phyloP scores from a whole-genome alignment of 371 early-diverging fungal genomes.

The Enterocytospora artemiae region DNA sequence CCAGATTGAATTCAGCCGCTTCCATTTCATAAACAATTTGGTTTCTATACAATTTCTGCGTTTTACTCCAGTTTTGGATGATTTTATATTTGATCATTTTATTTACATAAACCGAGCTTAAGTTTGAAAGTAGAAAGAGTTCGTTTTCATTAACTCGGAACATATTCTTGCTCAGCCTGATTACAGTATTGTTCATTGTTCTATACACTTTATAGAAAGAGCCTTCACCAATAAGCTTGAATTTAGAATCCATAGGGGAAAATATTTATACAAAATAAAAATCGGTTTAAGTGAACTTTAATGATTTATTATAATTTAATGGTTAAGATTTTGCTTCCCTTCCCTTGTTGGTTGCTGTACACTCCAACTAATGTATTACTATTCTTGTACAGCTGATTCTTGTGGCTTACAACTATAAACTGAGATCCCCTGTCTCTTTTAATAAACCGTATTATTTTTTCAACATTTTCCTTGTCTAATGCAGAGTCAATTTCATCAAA shows the following conservation, averaged over 20 bases:
- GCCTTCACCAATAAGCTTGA: conserved; percentile 3
- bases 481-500: conserved; percentile 98
- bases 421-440: conserved; percentile 62
- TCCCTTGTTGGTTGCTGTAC: conserved; percentile 59
- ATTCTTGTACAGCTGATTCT: conserved; percentile 78
- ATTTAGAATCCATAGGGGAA: not conserved
- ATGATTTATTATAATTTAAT: not conserved
- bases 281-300: not conserved
- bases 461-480: conserved; percentile 86
- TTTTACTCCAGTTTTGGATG: too few relatives aligned
- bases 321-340: conserved; percentile 18
- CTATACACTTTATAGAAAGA: not conserved
- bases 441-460: conserved; percentile 75
- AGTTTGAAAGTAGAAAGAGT: not conserved
- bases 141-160: not conserved
- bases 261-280: not conserved
- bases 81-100: too few relatives aligned
- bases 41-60: too few relatives aligned
- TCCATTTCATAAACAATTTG: too few relatives aligned
- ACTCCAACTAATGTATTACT: conserved; percentile 88
- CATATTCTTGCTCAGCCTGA: not conserved
- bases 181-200: not conserved
- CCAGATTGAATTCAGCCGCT: too few relatives aligned
- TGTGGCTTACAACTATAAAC: conserved; percentile 93
- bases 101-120: not conserved